Base-by-base conservation (phyloP, 2,329 filamentous ascomycete genomes). In the Alternaria gansuensis region DNA sequence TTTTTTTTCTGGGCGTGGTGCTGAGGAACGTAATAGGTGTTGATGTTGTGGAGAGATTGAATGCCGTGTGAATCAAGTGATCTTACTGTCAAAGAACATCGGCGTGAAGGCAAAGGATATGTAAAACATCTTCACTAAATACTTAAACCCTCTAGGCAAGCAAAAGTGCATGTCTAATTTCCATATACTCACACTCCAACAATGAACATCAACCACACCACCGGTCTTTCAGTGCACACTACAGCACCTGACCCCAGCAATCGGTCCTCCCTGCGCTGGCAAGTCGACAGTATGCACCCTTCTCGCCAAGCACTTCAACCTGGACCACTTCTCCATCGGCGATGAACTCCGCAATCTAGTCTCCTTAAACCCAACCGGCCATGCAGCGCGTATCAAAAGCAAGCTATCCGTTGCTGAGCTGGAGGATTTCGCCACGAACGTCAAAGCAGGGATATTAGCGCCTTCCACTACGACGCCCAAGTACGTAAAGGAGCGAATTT, bases 241-340 rank as follows among this genome's bases (percentile, higher is more conserved):
- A 10, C 31, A 9, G 21, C 44, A 36, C 24, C 34, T 17, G n/a
- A 50, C 24, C 23, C 24, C 23, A 36, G n/a, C 4, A 7, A 31
- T 65, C 13, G 60, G 48, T 50, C 24, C 56, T 6, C 63, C 61
- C 3, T 66, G 63, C 45, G 54, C 62, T 8, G 59, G 62, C 28
- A 66, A 64, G 31, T 51, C 53, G 21, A 66, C 61, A 14, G 51
- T 64, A 31, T 54, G 59, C 37, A 48, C 39, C 40, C 24, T 48
- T 5, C 49, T 66, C 37, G 24, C 51, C 36, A 33, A 26, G 8
- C 46, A 33, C 10, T 55, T 60, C 46, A n/a, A 40, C 28, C 49
- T 66, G 24, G 50, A 45, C 31, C 59, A 64, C 41, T 51, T 64
- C 41, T 60, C 57, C 10, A 44, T 64, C 9, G 57, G 64, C 54